Evolutionary conservation across 345 rosid genomes (phyloP), one percentile per base, ranked within the genome.

Genomic region (Corchorus capsularis): DNA sequence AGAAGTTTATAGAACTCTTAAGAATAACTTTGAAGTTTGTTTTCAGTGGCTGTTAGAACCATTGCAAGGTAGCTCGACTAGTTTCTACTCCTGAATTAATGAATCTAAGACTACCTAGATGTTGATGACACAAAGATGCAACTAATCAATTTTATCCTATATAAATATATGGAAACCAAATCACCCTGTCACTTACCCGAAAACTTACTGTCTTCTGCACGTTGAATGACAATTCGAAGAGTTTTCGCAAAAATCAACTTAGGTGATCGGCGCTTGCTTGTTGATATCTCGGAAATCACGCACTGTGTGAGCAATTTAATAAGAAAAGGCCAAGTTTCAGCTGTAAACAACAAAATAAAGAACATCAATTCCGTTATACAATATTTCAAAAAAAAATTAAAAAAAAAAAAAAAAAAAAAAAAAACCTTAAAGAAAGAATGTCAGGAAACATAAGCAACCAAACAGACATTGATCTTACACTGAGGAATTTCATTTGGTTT

Each of bases 271-370:
- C 90, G 83, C 81, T 93, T 95, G 87, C 90, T 85, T n/a, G 87
- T 74, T 63, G 94, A 86, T 70, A 92, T 85, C 86, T 95, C 99
- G 77, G 76, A 47, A 2, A 94, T 86, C 50, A 93, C 94, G 73
- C 98, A 89, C 50, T 83, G 90, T 45, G 84, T 76, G 46, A 94
- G 95, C 84, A 90, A 79, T 69, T 86, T 83, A 47, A 90, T 72
- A 37, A 94, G 79, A 85, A 88, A 94, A 1, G 97, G 97, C 97
- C 98, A 94, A 12, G 97, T 89, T 77, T 93, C 99, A 75, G 92
- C 98, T 93, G 94, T 86, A 84, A 41, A 78, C 79, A 76, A 75
- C 84, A 85, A 75, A 52, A 74, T 55, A 70, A 49, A 7, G 8
- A 68, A 57, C 22, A 74, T 74, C 54, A 80, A 61, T 63, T 61